Evolutionary conservation across 768 basidiomycete species (phyloP), one percentile per base, ranked within the genome.

Genomic region (Trametes coccinea): DNA sequence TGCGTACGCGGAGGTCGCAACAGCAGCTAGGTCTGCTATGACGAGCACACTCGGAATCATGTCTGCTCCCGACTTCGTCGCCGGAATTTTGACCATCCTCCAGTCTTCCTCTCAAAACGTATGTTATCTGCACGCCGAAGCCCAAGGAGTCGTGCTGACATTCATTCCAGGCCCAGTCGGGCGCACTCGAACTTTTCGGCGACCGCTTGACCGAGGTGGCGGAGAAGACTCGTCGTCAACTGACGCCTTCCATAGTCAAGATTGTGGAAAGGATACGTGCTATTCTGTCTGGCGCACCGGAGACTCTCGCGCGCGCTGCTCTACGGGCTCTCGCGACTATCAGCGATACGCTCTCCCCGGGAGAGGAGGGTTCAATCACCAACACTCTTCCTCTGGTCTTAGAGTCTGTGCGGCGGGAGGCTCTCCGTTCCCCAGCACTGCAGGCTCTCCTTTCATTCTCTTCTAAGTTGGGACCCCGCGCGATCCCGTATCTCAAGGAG

Each of bases 401-500:
- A 22, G 72, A 75, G 11, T 74, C 79, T 2, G 77, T 84, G 39
- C 77, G 77, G 66, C 74, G 75, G n/a, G 71, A 74, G 7, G 71
- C 72, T 6, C 65, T 75, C 22, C 74, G 77, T 1, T 63, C 72
- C 8, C 67, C 75, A 10, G 86, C 86, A 2, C 62, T 92, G 58
- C 73, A 78, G 2, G 79, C 86, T 1, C 71, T 95, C 33, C 73
- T 82, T 4, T 78, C 84, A 37, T 78, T 94, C 59, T 78, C 84
- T 89, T 72, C 79, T 17, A 86, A 88, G 48, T 82, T 98, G 22
- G 93, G 92, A 0, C 93, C 95, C 10, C 87, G 96, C 0, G 80
- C 94, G 52, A 93, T 99, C 52, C 93, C 96, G 4, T 82, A 85
- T 74, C 88, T 97, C 75, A 84, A 84, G 54, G 80, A 85, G 13